Conservation (phyloP, 2,329 filamentous ascomycete species). For the Trichoderma atrobrunneum region DNA sequence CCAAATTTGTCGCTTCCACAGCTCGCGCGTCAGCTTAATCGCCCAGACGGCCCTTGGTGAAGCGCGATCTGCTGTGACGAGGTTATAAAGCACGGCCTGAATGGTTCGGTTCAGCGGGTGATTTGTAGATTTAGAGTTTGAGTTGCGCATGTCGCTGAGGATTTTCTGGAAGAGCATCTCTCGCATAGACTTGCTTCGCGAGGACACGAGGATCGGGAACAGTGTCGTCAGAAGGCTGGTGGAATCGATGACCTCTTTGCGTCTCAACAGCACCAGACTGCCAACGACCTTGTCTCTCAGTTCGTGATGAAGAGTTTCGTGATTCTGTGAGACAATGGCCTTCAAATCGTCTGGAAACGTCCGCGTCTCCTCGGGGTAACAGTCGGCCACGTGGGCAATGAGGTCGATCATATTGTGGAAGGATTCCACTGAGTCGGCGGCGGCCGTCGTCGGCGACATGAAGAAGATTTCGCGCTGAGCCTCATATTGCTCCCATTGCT, state of each 20-base stretch:
- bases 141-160: constrained; percentile 80
- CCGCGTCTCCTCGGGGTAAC: constrained; percentile 77
- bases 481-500: constrained; percentile 89
- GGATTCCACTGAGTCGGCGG: constrained; percentile 74
- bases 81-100: constrained; percentile 88
- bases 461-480: constrained; percentile 89
- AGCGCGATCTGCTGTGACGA: constrained; percentile 79
- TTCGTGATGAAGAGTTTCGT: constrained; percentile 77
- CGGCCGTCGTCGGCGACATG: constrained; percentile 73
- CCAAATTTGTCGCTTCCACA: constrained; percentile 98
- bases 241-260: constrained; percentile 91
- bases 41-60: constrained; percentile 92
- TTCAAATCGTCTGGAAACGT: constrained; percentile 79
- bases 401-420: constrained; percentile 92
- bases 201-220: constrained; percentile 92
- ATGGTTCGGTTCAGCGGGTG: constrained; percentile 91
- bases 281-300: constrained; percentile 92
- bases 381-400: constrained; percentile 88
- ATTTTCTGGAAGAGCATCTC: constrained; percentile 85
- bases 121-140: constrained; percentile 84
- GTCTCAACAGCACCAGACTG: constrained; percentile 78
- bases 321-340: constrained; percentile 75
- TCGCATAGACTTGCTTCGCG: constrained; percentile 84
- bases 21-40: constrained; percentile 88
- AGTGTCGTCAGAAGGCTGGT: constrained; percentile 78